Conservation (phyloP, 345 rosid genomes). For the Excoecaria cochinchinensis region DNA sequence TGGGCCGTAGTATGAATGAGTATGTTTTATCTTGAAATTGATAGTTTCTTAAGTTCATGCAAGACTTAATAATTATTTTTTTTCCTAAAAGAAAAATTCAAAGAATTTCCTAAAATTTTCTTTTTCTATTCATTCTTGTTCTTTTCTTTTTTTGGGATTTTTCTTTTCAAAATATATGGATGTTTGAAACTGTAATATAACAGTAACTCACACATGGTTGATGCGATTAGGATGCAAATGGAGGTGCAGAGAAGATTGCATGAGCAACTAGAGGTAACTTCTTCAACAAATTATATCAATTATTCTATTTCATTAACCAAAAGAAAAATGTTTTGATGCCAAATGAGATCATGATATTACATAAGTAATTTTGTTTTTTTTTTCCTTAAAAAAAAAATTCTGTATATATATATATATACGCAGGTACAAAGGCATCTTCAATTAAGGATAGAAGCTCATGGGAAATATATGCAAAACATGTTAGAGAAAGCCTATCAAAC, state of each 20-base stretch:
- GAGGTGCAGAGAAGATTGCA: constrained; percentile 99
- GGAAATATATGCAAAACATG: constrained; percentile 95
- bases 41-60: no score
- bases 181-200: constrained; percentile 15
- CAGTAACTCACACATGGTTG: constrained; percentile 51
- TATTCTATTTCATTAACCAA: not conserved
- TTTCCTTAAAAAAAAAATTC: not conserved
- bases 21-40: constrained; percentile 27
- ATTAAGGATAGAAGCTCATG: constrained; percentile 97
- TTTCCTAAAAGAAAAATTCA: not conserved
- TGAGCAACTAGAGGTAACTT: constrained; percentile 88
- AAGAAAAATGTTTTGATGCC: no score
- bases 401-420: no score
- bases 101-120: not conserved
- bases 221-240: constrained; percentile 94
- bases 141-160: constrained; percentile 4
- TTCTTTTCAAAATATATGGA: constrained; percentile 12
- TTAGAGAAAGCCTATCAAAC: constrained; percentile 95
- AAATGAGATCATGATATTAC: no score
- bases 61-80: no score
- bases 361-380: not conserved
- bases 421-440: constrained; percentile 98
- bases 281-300: no score
- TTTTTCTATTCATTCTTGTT: constrained; percentile 15
- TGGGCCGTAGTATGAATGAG: constrained; percentile 97